Evolutionary conservation across 2,329 filamentous ascomycete genomes (phyloP), one percentile per base, ranked within the genome.

Genomic region (Cercospora zeae-maydis): DNA sequence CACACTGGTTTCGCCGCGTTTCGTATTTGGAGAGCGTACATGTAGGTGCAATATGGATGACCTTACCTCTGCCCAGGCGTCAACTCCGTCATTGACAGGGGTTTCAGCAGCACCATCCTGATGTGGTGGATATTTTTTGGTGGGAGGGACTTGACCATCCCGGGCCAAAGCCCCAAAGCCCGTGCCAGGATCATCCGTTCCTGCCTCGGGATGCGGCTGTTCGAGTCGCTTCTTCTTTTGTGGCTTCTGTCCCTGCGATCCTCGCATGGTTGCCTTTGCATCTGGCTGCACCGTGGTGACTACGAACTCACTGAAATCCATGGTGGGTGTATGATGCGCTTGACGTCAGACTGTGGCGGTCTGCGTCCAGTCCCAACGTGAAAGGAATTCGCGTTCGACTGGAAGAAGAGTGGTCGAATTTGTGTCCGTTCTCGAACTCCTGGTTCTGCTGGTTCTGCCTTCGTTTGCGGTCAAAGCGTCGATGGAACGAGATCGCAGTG

Each of bases 41-140:
- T 27, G 24, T 27, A 27, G 24, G 24, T 27, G 24, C 24, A 27
- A 3, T 3, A 27, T n/a, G n/a, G n/a, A n/a, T n/a, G 2, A 34
- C 36, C 61, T 63, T 42, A 63, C 61, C 61, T 58, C 55, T 30
- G 61, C 34, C 55, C 61, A 59, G 13, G 36, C 47, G n/a, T 14
- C 55, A 33, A 45, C 36, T 16, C 47, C 56, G 7, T 54, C 39
- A 5, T 31, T 34, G 11, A 19, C 14, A 5, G 39, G 11, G 11
- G 10, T 16, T 9, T 24, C 39, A 45, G 19, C 33, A 8, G 11
- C 14, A 31, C 2, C 24, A 21, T 30, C 7, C 13, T 27, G 13
- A 13, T 3, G 47, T 52, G 4, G 24, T 24, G 39, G 9, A 19
- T 16, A 52, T 7, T 33, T 6, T 5, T 11, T 13, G 5, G 47